Evolutionary conservation across 768 basidiomycete genomes (phyloP).

Genomic region (Rubroboletus pulcherrimus): DNA sequence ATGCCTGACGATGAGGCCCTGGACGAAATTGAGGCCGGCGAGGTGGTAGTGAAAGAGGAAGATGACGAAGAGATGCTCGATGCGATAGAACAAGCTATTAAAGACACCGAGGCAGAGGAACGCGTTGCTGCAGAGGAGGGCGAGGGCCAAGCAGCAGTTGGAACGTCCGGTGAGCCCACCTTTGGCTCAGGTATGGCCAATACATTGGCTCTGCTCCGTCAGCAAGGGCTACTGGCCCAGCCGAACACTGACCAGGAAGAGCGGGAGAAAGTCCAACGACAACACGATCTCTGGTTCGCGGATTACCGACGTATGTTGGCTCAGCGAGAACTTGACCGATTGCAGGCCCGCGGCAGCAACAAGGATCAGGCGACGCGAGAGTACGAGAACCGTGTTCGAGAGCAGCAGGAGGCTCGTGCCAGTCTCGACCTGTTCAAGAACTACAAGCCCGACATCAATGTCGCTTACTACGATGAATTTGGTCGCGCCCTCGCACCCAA

Average conservation of each 20-base stretch:
- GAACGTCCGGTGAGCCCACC: slow-evolving; percentile 74
- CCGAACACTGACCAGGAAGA: slow-evolving; percentile 60
- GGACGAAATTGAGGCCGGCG: slow-evolving; percentile 79
- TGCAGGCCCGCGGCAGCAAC: slow-evolving; percentile 72
- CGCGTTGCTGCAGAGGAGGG: slow-evolving; percentile 32
- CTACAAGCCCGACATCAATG: slow-evolving; percentile 96
- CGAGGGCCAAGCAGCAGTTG: slow-evolving; percentile 36
- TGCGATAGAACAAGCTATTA: slow-evolving; percentile 68
- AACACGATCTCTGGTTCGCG: slow-evolving; percentile 87
- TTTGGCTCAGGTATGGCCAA: slow-evolving; percentile 85
- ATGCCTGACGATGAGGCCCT: slow-evolving; percentile 61
- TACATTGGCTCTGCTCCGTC: slow-evolving; percentile 81
- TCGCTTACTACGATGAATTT: slow-evolving; percentile 96
- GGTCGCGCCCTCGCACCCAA: slow-evolving; percentile 84
- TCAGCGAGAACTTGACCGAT: slow-evolving; percentile 75
- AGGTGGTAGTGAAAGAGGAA: slow-evolving; percentile 76
- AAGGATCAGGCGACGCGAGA: slow-evolving; percentile 94
- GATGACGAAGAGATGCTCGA: slow-evolving; percentile 77
- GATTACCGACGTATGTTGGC: slow-evolving; percentile 73
- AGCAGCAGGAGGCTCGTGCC: slow-evolving; percentile 86
- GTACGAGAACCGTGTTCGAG: slow-evolving; percentile 88
- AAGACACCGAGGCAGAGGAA: slow-evolving; percentile 58
- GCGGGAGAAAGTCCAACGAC: slow-evolving; percentile 78
- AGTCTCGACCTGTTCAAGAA: slow-evolving; percentile 80
- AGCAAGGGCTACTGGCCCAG: slow-evolving; percentile 82